Conservation (phyloP, 768 basidiomycete species). For the Imleria badia region DNA sequence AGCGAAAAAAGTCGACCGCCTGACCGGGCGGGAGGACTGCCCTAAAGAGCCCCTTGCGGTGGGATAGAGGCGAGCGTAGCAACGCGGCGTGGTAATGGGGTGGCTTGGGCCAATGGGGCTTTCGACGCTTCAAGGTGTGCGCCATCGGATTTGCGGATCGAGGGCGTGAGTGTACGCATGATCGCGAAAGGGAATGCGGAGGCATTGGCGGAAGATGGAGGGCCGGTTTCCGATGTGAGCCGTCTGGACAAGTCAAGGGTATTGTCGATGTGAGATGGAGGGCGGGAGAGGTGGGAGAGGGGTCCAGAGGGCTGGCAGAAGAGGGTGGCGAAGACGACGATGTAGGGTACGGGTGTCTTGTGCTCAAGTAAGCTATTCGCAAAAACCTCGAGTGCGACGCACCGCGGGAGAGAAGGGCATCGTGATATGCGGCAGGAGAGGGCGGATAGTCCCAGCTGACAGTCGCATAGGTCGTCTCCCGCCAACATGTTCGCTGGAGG, state of each 20-base stretch:
- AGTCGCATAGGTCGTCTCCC: slow-evolving; percentile 12
- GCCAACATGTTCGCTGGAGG: slow-evolving; percentile 6
- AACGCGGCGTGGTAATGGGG: slow-evolving; percentile 30
- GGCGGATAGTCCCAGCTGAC: slow-evolving; percentile 25
- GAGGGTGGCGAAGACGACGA: background rate
- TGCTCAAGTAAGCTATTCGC: slow-evolving; percentile 23
- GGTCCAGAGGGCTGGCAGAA: background rate
- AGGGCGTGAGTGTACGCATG: background rate
- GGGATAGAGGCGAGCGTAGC: slow-evolving; percentile 26
- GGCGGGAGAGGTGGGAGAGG: background rate
- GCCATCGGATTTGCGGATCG: slow-evolving; percentile 8
- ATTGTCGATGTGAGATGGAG: background rate
- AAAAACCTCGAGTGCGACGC: slow-evolving; percentile 29
- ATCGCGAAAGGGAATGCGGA: slow-evolving; percentile 3
- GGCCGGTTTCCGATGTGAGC: background rate
- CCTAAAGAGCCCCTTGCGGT: slow-evolving; percentile 27
- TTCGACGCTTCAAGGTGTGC: slow-evolving; percentile 10
- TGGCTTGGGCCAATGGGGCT: slow-evolving; percentile 24
- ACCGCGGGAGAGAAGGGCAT: slow-evolving; percentile 25
- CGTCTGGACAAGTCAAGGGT: background rate
- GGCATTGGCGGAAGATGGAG: background rate
- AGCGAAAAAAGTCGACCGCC: slow-evolving; percentile 29
- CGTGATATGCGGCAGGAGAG: slow-evolving; percentile 9
- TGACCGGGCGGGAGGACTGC: slow-evolving; percentile 15
- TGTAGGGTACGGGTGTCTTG: background rate